Evolutionary conservation across 2,329 filamentous ascomycete genomes (phyloP).

Genomic region (Fusarium xyrophilum): DNA sequence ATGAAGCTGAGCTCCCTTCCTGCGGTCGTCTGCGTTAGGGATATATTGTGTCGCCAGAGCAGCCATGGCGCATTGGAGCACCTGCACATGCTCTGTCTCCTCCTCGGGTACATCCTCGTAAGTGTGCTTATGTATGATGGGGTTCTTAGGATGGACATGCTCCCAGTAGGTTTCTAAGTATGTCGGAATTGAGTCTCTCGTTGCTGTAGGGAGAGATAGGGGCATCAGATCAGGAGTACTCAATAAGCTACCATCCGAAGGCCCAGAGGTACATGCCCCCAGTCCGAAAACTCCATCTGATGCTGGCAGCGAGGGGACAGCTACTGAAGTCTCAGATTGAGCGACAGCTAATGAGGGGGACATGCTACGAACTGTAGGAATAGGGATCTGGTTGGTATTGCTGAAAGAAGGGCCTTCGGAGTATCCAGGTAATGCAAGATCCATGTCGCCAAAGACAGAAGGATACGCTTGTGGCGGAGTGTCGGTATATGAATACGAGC

Average conservation of each 20-base stretch:
- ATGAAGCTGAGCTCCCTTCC: constrained; percentile 58
- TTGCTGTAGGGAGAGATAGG: constrained; percentile 49
- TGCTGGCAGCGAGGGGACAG: constrained; percentile 51
- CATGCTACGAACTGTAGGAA: constrained; percentile 57
- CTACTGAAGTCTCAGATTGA: constrained; percentile 59
- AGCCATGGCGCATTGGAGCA: constrained; percentile 62
- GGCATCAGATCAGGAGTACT: constrained; percentile 37
- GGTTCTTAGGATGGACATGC: constrained; percentile 56
- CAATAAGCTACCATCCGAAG: constrained; percentile 50
- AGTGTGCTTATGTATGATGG: constrained; percentile 58
- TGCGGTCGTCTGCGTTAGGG: constrained; percentile 56
- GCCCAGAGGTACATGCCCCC: constrained; percentile 50
- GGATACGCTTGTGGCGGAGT: constrained; percentile 46
- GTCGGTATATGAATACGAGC: constrained; percentile 42
- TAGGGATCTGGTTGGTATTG: constrained; percentile 47
- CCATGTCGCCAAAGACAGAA: constrained; percentile 45
- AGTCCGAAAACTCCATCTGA: constrained; percentile 46
- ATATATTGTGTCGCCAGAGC: constrained; percentile 63
- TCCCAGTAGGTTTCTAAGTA: constrained; percentile 64
- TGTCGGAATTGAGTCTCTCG: constrained; percentile 54
- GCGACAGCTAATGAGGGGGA: constrained; percentile 56
- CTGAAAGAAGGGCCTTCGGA: constrained; percentile 48
- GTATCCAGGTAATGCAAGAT: constrained; percentile 47
- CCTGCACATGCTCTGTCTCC: constrained; percentile 48
- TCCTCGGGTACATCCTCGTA: constrained; percentile 48